Conservation (phyloP, 257 asterid genomes). For the Nicotiana otophora region DNA sequence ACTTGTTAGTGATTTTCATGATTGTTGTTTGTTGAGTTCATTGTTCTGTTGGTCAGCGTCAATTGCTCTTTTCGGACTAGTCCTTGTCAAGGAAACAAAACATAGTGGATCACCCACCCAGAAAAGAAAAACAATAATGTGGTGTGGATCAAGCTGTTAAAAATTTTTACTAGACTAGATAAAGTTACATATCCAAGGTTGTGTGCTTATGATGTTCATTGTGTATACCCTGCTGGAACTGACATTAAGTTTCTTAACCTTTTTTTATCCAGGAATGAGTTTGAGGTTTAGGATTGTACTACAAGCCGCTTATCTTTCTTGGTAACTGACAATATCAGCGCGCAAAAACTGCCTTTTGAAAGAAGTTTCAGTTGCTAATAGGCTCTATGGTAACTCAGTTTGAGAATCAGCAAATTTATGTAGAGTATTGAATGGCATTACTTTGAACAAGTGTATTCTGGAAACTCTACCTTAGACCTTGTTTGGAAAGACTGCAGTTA, state of each 20-base stretch:
- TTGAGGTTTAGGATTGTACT: neutral
- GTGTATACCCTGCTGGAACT: neutral
- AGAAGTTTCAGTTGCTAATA: neutral
- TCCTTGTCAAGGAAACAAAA: constrained; percentile 32
- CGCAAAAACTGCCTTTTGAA: neutral
- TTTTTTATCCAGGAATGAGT: neutral
- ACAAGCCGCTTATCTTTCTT: neutral
- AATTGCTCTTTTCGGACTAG: constrained; percentile 17
- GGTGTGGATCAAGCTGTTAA: constrained; percentile 22
- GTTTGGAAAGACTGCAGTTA: neutral
- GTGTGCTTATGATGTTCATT: neutral
- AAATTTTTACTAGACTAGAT: constrained; percentile 6
- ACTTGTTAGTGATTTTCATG: constrained; percentile 13
- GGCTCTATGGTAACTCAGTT: neutral
- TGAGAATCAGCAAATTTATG: neutral
- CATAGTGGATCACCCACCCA: constrained; percentile 58
- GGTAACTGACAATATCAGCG: neutral
- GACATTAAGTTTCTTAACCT: neutral
- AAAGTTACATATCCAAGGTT: neutral
- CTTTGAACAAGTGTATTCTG: neutral
- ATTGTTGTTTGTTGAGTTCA: constrained; percentile 21
- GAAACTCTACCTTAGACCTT: neutral
- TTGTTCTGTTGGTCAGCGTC: constrained; percentile 21
- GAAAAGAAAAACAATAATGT: constrained; percentile 30
- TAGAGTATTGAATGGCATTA: neutral